A percentile compares a stretch with the other conserved stretches of the same genome.
Evolutionary conservation across 2,329 filamentous ascomycete species (phyloP).

Genomic region (Pyricularia grisea): DNA sequence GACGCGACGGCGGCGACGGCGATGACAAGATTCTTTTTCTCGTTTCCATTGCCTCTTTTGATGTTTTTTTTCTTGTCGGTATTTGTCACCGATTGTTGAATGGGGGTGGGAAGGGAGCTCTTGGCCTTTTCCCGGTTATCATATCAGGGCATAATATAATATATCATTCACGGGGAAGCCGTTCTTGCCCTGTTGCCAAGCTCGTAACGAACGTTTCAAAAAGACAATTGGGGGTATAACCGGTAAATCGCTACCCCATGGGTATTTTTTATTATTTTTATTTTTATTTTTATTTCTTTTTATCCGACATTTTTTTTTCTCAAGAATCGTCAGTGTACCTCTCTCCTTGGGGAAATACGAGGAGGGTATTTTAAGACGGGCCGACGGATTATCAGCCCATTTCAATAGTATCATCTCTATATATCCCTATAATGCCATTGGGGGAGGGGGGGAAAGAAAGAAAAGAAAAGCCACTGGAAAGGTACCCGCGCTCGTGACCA

Average conservation of each 20-base stretch:
- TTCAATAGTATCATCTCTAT: background rate
- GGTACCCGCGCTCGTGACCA: background rate
- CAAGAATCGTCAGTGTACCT: too few relatives aligned
- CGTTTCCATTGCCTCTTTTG: too few relatives aligned
- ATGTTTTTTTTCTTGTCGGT: background rate
- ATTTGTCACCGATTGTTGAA: background rate
- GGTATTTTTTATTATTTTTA: too few relatives aligned
- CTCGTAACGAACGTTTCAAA: background rate
- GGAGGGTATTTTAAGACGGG: background rate
- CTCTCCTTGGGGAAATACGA: background rate
- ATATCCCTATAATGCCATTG: background rate
- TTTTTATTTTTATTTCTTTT: too few relatives aligned
- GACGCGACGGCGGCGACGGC: too few relatives aligned
- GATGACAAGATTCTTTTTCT: too few relatives aligned
- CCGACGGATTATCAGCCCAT: background rate
- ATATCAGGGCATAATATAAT: background rate
- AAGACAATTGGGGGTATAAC: background rate
- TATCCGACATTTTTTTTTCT: background rate
- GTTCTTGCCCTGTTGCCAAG: background rate
- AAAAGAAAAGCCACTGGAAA: background rate
- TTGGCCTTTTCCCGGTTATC: background rate
- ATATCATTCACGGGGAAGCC: background rate
- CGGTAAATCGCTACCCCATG: background rate
- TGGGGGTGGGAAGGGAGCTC: background rate
- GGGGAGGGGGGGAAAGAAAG: too few relatives aligned